Evolutionary conservation across 768 basidiomycete genomes (phyloP), one percentile per base, ranked within the genome.

Genomic region (Chalciporus pseudorubinellus): DNA sequence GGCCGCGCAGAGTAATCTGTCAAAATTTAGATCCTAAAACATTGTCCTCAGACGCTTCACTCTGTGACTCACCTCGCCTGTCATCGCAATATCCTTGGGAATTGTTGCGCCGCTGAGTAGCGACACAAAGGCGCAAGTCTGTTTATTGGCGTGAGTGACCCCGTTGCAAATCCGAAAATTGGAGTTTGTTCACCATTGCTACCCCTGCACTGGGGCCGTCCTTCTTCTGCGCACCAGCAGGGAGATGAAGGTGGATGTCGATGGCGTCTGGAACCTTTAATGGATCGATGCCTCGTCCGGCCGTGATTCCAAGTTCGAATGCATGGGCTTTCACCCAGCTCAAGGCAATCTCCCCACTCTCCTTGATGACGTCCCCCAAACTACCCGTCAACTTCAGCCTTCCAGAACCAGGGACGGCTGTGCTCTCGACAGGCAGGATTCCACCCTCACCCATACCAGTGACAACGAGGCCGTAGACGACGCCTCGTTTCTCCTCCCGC

Each of bases 321-420:
- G 90, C 85, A 59, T 92, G 82, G 16, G 81, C 81, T 74, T 90
- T 92, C 16, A 95, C 91, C 92, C 94, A 97, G 64, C 89, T 93
- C 60, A 97, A 71, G 2, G 92, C 92, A 40, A 98, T 74, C 63
- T 92, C 89, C 8, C 85, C 92, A 54, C 89, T 92, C 73, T 98
- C 94, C 67, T 88, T 88, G 72, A 97, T 93, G 16, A 94, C 92
- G 46, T 92, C 91, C 4, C 93, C 93, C 39, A 95, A 68, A 59
- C 84, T 85, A 5, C 93, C 93, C 0, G 92, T 95, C 55, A 92
- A 68, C 61, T 84, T 86, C 56, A 95, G 68, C 50, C 71, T 71
- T 1, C 93, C 93, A 18, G 69, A 69, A 1, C 92, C 93, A 12
- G 92, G 92, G 2, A 93, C 74, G 4, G 79, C 75, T 19, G 85